Percentiles rank a stretch among this genome's conserved stretches.
These are phyloP conservation scores for Zygoascus ofunaensis DNA, from an alignment of 805 yeast genomes.

Conservation along the genomic window DNA sequence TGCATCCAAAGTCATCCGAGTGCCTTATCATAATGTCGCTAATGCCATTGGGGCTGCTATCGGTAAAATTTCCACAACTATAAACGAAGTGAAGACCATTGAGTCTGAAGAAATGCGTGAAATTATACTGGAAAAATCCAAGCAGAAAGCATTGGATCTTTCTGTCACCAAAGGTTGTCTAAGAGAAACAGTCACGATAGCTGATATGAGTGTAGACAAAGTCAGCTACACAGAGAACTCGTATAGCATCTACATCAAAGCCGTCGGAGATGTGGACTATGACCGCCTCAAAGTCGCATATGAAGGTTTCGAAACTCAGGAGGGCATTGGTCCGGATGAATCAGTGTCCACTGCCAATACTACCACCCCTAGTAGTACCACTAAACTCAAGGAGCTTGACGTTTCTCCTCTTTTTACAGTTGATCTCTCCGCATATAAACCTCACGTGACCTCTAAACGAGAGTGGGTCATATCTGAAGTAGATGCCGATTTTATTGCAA, in stretches of 20 bases:
- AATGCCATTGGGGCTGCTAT: constrained; percentile 46
- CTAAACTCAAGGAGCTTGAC: not conserved
- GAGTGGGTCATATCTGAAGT: constrained; percentile 35
- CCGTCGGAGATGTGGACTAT: constrained; percentile 39
- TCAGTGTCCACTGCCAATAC: not conserved
- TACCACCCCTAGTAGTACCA: not conserved
- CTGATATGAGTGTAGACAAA: constrained; percentile 25
- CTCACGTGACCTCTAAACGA: constrained; percentile 22
- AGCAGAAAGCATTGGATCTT: constrained; percentile 15
- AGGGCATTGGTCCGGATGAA: not conserved
- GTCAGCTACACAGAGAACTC: constrained; percentile 26
- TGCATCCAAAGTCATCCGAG: constrained; percentile 35
- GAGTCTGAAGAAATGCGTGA: constrained; percentile 17
- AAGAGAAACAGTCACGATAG: constrained; percentile 21
- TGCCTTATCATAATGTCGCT: constrained; percentile 37
- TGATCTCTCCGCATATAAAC: constrained; percentile 15
- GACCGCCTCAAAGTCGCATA: not conserved
- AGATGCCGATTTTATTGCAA: constrained; percentile 34
- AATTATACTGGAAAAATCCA: constrained; percentile 16
- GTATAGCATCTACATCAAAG: constrained; percentile 17
- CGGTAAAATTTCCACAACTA: constrained; percentile 35
- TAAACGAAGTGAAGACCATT: constrained; percentile 18
- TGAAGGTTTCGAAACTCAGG: not conserved
- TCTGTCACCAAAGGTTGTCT: constrained; percentile 25
- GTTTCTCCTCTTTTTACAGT: not conserved